phyloP scores from a whole-genome alignment of 768 basidiomycete species.

The Glaciozyma antarctica region DNA sequence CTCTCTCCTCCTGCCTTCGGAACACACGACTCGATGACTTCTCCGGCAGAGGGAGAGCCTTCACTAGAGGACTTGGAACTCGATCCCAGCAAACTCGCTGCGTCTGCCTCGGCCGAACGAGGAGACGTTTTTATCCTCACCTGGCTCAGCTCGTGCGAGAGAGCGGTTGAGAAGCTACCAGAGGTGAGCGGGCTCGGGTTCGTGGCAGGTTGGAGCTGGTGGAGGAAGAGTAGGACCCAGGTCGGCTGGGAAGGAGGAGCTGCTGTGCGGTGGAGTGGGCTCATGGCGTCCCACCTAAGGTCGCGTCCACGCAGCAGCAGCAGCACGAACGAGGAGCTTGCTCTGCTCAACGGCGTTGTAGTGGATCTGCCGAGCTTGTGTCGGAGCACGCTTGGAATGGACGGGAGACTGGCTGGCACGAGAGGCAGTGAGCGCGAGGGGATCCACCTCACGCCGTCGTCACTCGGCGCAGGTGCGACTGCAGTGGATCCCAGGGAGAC shows the following conservation, averaged over 20 bases:
- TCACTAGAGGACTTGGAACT: slow-evolving; percentile 2
- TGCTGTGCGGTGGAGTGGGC: not conserved
- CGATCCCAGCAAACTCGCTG: slow-evolving; percentile 15
- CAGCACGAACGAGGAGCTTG: not conserved
- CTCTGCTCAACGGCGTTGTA: not conserved
- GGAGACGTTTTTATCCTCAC: slow-evolving; percentile 75
- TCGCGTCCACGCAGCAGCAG: not conserved
- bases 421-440: not conserved
- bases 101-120: slow-evolving; percentile 51
- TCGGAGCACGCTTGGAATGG: not conserved
- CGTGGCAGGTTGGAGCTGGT: not conserved
- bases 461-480: not conserved
- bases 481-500: not conserved
- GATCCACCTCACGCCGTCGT: not conserved
- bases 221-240: not conserved
- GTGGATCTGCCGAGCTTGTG: no score
- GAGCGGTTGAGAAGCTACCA: slow-evolving; percentile 47
- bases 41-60: not conserved
- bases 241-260: not conserved
- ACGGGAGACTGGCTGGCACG: not conserved
- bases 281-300: not conserved
- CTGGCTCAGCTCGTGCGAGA: slow-evolving; percentile 64
- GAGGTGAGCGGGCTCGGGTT: slow-evolving; percentile 46
- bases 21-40: no score
- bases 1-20: no score